Conservation (phyloP, 2,329 filamentous ascomycete genomes). For the Fusarium multiceps region DNA sequence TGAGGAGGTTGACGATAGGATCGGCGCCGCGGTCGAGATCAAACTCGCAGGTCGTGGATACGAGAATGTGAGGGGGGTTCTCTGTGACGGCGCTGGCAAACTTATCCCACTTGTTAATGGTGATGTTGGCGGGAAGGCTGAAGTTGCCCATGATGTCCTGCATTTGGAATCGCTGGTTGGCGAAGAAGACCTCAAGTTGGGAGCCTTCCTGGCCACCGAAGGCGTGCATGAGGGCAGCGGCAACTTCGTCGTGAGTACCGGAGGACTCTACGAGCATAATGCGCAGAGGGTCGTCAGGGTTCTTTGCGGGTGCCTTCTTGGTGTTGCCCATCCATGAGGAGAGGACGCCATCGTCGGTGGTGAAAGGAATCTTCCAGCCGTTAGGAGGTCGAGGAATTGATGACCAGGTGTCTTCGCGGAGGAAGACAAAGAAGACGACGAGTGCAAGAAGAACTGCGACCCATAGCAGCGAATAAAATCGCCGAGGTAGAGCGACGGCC, state of each 20-base stretch:
- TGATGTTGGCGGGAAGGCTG: slow-evolving; percentile 36
- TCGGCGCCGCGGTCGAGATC: slow-evolving; percentile 35
- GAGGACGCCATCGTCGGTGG: slow-evolving; percentile 41
- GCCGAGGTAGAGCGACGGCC: slow-evolving; percentile 37
- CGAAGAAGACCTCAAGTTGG: slow-evolving; percentile 39
- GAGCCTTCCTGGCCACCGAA: slow-evolving; percentile 41
- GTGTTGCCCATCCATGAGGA: slow-evolving; percentile 34
- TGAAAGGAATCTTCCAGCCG: slow-evolving; percentile 43
- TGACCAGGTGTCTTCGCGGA: slow-evolving; percentile 38
- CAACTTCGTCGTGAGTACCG: slow-evolving; percentile 46
- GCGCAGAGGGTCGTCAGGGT: slow-evolving; percentile 33
- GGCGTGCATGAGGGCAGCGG: slow-evolving; percentile 43
- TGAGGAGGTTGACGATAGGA: slow-evolving; percentile 39
- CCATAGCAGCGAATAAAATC: slow-evolving; percentile 40
- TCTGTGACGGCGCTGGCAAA: slow-evolving; percentile 27
- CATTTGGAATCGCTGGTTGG: slow-evolving; percentile 45
- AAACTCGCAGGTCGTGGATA: slow-evolving; percentile 48
- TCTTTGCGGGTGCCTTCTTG: slow-evolving; percentile 15
- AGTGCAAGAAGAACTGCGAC: slow-evolving; percentile 31
- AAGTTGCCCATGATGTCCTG: slow-evolving; percentile 44
- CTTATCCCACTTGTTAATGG: slow-evolving; percentile 25
- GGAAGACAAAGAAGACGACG: slow-evolving; percentile 36
- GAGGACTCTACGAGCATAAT: slow-evolving; percentile 45
- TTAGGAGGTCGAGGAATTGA: slow-evolving; percentile 34
- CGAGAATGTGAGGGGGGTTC: slow-evolving; percentile 41